A percentile compares a stretch with the other conserved stretches of the same genome.
Evolutionary conservation across 2,329 filamentous ascomycete species (phyloP).

Genomic region (Aspergillus novofumigatus): DNA sequence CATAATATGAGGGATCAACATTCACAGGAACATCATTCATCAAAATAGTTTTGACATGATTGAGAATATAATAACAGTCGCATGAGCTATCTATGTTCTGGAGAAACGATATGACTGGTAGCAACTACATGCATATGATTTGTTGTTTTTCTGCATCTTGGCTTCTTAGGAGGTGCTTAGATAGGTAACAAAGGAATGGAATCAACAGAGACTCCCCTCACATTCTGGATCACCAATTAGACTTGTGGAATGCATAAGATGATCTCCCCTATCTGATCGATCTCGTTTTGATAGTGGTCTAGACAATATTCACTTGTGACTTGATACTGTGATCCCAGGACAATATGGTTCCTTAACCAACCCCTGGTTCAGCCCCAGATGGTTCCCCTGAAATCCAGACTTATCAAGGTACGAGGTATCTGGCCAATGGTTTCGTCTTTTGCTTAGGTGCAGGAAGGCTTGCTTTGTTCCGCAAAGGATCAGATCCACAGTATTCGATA

Average conservation of each 20-base stretch:
- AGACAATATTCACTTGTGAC: background rate
- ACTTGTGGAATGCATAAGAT: background rate
- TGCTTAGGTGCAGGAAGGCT: too few species aligned
- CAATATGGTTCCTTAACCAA: background rate
- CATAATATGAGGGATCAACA: background rate
- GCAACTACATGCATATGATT: too few species aligned
- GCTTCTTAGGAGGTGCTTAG: background rate
- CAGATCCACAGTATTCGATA: background rate
- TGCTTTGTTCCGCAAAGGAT: background rate
- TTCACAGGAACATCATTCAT: background rate
- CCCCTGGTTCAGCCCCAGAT: background rate
- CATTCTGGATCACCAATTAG: background rate
- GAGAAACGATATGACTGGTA: background rate
- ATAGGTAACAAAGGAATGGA: background rate
- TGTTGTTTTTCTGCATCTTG: too few species aligned
- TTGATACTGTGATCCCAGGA: background rate
- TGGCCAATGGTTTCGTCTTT: too few species aligned
- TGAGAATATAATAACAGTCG: background rate
- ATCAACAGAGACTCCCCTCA: background rate
- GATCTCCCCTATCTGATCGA: background rate
- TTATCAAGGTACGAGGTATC: background rate
- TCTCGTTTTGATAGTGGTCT: background rate
- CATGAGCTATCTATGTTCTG: background rate
- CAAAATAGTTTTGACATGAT: background rate
- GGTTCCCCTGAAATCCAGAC: background rate